Evolutionary conservation across 2,329 filamentous ascomycete species (phyloP).

Genomic region (Dissoconium aciculare): DNA sequence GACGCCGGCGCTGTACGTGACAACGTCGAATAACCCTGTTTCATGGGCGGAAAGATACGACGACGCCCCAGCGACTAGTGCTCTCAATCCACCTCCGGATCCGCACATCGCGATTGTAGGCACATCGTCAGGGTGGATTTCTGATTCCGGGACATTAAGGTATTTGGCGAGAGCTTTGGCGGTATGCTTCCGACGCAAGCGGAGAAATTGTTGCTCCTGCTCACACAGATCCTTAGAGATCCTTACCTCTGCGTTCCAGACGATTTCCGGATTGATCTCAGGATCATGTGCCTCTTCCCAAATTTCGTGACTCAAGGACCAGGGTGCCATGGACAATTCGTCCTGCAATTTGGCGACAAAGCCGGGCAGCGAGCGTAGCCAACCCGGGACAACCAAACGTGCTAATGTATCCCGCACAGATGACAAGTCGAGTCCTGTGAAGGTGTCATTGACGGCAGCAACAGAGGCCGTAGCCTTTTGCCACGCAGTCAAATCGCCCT

Average conservation of each 20-base stretch:
- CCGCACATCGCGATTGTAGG: slow-evolving; percentile 88
- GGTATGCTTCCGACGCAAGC: slow-evolving; percentile 52
- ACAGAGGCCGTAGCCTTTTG: slow-evolving; percentile 15
- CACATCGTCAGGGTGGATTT: slow-evolving; percentile 85
- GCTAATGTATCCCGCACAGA: slow-evolving; percentile 18
- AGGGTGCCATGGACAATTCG: slow-evolving; percentile 75
- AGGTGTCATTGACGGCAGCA: slow-evolving; percentile 14
- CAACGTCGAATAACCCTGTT: slow-evolving; percentile 80
- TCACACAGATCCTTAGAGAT: slow-evolving; percentile 67
- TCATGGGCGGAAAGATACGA: slow-evolving; percentile 74
- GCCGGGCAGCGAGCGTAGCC: slow-evolving; percentile 61
- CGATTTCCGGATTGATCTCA: slow-evolving; percentile 70
- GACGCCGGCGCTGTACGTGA: slow-evolving; percentile 88
- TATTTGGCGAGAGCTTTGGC: slow-evolving; percentile 67
- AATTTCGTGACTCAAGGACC: slow-evolving; percentile 80
- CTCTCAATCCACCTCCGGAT: slow-evolving; percentile 79
- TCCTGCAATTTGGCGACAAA: slow-evolving; percentile 71
- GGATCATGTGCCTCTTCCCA: slow-evolving; percentile 85
- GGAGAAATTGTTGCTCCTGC: slow-evolving; percentile 64
- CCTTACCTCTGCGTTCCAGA: slow-evolving; percentile 64
- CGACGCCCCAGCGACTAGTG: slow-evolving; percentile 77
- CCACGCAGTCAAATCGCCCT: slow-evolving; percentile 16
- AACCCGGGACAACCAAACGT: slow-evolving; percentile 55
- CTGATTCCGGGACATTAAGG: slow-evolving; percentile 58
- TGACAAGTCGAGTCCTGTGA: slow-evolving; percentile 18